Percentiles rank a stretch among this genome's conserved stretches.
phyloP scores from a whole-genome alignment of 306 rosid genomes.

The Rosa multiflora region DNA sequence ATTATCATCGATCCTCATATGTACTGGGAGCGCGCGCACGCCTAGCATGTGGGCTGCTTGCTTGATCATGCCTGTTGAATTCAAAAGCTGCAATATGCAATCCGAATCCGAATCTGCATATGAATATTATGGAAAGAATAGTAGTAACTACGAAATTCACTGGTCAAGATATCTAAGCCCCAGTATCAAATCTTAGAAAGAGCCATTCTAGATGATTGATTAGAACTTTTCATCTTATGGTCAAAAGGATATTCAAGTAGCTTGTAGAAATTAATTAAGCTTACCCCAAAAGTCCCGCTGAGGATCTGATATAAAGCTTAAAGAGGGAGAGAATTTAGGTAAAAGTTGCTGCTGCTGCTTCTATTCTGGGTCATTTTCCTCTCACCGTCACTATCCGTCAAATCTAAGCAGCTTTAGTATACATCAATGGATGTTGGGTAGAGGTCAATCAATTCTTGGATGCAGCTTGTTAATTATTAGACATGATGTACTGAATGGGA shows the following conservation, averaged over 20 bases:
- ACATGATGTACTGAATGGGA: neutral
- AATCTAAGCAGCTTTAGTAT: neutral
- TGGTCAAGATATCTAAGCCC: neutral
- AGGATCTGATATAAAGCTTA: slow-evolving; percentile 1
- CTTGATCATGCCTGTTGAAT: neutral
- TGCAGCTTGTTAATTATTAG: neutral
- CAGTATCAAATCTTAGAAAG: slow-evolving; percentile 1
- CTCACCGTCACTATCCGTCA: neutral
- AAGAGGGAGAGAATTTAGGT: neutral
- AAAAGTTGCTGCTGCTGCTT: slow-evolving; percentile 4
- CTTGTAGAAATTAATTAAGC: neutral
- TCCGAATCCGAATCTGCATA: neutral
- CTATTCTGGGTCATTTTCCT: neutral
- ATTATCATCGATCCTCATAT: neutral
- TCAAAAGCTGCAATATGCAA: neutral
- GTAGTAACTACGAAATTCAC: neutral
- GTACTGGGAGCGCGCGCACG: neutral
- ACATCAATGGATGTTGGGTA: neutral
- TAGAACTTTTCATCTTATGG: neutral
- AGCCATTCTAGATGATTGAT: neutral
- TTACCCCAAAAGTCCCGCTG: neutral
- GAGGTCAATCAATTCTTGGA: neutral
- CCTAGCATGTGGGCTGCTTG: neutral
- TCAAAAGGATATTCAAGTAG: slow-evolving; percentile 2
- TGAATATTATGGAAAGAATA: neutral